phyloP scores from a whole-genome alignment of 805 yeast species.

The Cyberlindnera lachancei region DNA sequence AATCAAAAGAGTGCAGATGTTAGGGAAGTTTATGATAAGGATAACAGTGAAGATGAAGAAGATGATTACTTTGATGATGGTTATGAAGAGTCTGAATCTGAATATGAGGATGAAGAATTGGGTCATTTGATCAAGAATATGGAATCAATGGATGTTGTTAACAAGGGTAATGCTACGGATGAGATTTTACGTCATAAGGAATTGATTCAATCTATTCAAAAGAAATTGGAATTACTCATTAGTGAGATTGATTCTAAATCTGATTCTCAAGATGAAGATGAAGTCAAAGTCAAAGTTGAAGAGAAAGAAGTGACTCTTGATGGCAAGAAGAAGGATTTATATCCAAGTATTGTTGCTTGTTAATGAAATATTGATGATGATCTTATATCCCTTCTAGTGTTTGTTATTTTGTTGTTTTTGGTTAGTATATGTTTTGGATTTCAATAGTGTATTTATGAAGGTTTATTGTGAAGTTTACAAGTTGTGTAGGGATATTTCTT shows the following conservation, averaged over 20 bases:
- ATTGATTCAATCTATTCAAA: slow-evolving; percentile 14
- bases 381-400: background rate
- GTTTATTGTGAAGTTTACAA: too few species aligned
- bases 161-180: too few species aligned
- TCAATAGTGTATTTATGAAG: too few species aligned
- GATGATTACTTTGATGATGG: slow-evolving; percentile 11
- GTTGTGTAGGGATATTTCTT: too few species aligned
- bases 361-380: too few species aligned
- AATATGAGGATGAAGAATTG: slow-evolving; percentile 12
- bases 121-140: slow-evolving; percentile 8
- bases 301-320: background rate
- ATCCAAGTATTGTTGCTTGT: slow-evolving; percentile 17
- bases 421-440: too few species aligned
- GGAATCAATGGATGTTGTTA: slow-evolving; percentile 4
- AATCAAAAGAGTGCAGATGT: slow-evolving; percentile 26
- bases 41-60: slow-evolving; percentile 3
- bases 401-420: slow-evolving; percentile 1
- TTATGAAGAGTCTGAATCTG: slow-evolving; percentile 13
- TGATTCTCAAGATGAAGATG: slow-evolving; percentile 2
- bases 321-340: slow-evolving; percentile 7
- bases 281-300: background rate
- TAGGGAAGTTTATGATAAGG: slow-evolving; percentile 3
- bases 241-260: slow-evolving; percentile 4
- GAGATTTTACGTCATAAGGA: slow-evolving; percentile 13
- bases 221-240: slow-evolving; percentile 11